Evolutionary conservation across 2,329 filamentous ascomycete genomes (phyloP), one percentile per base, ranked within the genome.

Genomic region (Trichophyton benhamiae): DNA sequence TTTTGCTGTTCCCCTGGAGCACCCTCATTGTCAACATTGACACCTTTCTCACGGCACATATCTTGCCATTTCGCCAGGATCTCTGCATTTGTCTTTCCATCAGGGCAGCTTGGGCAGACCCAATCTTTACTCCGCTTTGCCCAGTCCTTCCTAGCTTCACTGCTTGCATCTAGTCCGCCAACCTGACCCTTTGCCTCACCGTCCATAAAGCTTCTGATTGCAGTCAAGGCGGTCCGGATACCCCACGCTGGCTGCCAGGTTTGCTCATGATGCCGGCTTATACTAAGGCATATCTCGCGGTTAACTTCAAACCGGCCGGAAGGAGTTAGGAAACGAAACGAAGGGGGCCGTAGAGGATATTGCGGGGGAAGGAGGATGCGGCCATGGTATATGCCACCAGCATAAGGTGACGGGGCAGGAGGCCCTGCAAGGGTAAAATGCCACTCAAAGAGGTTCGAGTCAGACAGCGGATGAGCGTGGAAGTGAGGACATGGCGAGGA

Each of bases 231-330:
- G 3, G 94, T 97, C 63, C 94, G 82, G 8, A 99, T 87, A 0
- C 94, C 94, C 94, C 94, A 99, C 0, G 94, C 94, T 0, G 94
- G 94, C 80, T 96, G 92, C 94, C 94, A 99, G 15, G 89, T 95
- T 78, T 97, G 94, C 74, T 97, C 94, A 76, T 99, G 94, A 75
- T 96, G 92, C 1, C 91, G 92, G 59, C 85, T 89, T 69, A 97
- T 99, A 69, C 85, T 89, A 15, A 99, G 83, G 72, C 94, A 99
- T 68, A 99, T 97, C 78, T 97, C 92, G 66, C 94, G 85, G 72
- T 99, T 99, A 61, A 91, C 87, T 75, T 97, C 94, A 76, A 99
- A 99, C 64, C 94, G 85, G 60, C 92, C 94, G 27, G 85, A 89
- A 0, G 94, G 91, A 0, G 94, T 97, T 5, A 90, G 81, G 79